Conservation (phyloP, 1,139 yeast species). For the Taphrina pruni region DNA sequence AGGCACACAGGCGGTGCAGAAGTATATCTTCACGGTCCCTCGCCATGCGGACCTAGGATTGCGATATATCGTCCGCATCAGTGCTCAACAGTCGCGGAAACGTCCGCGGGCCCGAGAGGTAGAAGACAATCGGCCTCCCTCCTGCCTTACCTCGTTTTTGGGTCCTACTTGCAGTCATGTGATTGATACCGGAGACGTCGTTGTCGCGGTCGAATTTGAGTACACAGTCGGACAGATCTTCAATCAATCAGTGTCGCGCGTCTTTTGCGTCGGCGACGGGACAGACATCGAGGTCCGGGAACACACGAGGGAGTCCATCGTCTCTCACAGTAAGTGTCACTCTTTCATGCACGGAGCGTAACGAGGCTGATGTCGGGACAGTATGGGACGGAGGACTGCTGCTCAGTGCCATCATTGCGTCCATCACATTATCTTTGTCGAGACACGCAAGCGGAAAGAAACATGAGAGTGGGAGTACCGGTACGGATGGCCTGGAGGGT, state of each 20-base stretch:
- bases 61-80: neutral
- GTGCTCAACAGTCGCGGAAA: neutral
- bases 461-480: neutral
- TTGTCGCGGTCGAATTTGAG: neutral
- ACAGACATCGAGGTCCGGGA: neutral
- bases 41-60: neutral
- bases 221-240: neutral
- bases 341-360: neutral
- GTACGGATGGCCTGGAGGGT: neutral
- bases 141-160: neutral
- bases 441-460: neutral
- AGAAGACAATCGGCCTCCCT: neutral
- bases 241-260: neutral
- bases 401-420: slow-evolving; percentile 4
- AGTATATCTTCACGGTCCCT: neutral
- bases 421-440: neutral
- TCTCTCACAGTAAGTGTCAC: slow-evolving; percentile 16
- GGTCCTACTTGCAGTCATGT: neutral
- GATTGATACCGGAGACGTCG: neutral
- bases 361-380: neutral
- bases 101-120: neutral
- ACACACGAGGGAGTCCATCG: slow-evolving; percentile 29
- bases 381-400: slow-evolving; percentile 37
- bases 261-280: neutral
- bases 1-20: slow-evolving; percentile 21